Evolutionary conservation across 805 yeast species (phyloP).

Genomic region (Candida stauntonica): DNA sequence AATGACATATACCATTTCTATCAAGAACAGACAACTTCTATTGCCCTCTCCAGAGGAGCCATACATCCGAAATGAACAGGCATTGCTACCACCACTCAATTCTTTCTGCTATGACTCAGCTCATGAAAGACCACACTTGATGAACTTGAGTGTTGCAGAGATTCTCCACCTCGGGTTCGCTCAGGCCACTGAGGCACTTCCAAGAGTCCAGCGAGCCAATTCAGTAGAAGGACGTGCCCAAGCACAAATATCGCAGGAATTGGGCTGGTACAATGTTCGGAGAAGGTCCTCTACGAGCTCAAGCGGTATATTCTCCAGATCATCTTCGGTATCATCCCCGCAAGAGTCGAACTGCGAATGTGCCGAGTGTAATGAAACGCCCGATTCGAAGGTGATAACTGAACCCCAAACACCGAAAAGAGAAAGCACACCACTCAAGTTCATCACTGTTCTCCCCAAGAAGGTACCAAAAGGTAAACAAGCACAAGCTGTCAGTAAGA

Average conservation of each 20-base stretch:
- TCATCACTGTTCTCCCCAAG: too few relatives aligned
- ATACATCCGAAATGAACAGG: neutral
- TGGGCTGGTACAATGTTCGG: too few relatives aligned
- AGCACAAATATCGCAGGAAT: too few relatives aligned
- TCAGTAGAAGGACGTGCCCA: too few relatives aligned
- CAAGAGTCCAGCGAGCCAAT: neutral
- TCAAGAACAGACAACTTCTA: constrained; percentile 6
- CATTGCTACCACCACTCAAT: constrained; percentile 5
- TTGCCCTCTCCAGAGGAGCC: constrained; percentile 5
- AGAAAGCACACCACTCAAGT: neutral
- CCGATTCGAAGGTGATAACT: neutral
- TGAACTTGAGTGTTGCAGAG: constrained; percentile 1
- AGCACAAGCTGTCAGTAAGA: too few relatives aligned
- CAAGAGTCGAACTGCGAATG: constrained; percentile 4
- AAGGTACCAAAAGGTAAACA: neutral
- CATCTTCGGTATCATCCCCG: constrained; percentile 5
- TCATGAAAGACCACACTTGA: constrained; percentile 4
- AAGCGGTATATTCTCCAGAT: constrained; percentile 1
- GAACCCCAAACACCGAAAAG: neutral
- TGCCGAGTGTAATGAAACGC: neutral
- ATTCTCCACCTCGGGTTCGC: constrained; percentile 1
- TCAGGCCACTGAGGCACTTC: neutral
- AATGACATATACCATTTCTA: constrained; percentile 5
- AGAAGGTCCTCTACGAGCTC: neutral
- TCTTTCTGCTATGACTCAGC: constrained; percentile 5